Evolutionary conservation across 257 asterid species (phyloP).

Genomic region (Fraxinus excelsior): DNA sequence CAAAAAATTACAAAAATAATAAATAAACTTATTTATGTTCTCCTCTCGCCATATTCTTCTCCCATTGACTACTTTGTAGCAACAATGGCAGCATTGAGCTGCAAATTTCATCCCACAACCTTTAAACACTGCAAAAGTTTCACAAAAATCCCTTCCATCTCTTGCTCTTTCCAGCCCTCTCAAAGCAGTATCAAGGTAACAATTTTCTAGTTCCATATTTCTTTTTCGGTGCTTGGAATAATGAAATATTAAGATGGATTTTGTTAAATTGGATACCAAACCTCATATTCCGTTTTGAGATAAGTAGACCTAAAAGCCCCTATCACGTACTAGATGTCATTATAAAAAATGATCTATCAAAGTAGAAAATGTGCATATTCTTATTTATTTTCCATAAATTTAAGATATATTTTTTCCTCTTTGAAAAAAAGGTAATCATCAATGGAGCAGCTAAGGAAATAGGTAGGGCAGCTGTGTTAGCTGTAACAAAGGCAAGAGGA

Average conservation of each 20-base stretch:
- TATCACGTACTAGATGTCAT: neutral
- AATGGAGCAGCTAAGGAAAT: conserved; percentile 93
- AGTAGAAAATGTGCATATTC: neutral
- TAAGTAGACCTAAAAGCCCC: neutral
- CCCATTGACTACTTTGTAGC: neutral
- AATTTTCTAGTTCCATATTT: neutral
- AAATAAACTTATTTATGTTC: conserved; percentile 9
- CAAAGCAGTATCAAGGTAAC: conserved; percentile 69
- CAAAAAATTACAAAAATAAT: neutral
- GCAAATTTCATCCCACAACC: conserved; percentile 42
- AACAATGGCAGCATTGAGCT: conserved; percentile 56
- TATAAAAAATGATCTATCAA: neutral
- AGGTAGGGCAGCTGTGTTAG: conserved; percentile 85
- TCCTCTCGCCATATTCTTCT: neutral
- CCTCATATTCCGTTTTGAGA: neutral
- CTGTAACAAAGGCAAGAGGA: conserved; percentile 86
- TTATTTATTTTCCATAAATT: neutral
- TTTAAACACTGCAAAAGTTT: conserved; percentile 12
- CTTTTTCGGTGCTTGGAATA: neutral
- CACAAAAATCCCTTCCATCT: conserved; percentile 31
- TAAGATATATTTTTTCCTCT: neutral
- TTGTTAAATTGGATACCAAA: no score
- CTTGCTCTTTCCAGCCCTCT: conserved; percentile 57
- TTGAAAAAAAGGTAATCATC: conserved; percentile 57
- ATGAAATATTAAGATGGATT: neutral